Evolutionary conservation across 2,329 filamentous ascomycete species (phyloP), one percentile per base, ranked within the genome.

Genomic region (Lojkania enalia): DNA sequence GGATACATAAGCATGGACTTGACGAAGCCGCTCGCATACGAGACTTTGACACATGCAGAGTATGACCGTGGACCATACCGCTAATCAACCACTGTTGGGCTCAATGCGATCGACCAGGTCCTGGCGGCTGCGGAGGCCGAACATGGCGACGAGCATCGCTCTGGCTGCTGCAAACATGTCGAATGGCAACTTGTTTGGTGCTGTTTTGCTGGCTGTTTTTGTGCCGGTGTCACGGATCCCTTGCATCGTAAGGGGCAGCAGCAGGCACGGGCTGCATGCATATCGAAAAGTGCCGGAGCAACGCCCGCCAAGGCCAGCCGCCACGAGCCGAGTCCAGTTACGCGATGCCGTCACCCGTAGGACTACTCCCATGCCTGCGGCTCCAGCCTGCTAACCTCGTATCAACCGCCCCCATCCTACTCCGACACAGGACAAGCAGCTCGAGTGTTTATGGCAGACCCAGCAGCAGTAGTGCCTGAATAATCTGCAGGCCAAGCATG

Each of bases 331-430:
- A 39, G 5, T 13, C 36, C 40, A 38, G 38, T 37, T 31, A 20
- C 48, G 42, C 41, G n/a, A 42, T 48, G 48, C 44, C 48, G 41
- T 51, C 48, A 51, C 48, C 31, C 23, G 7, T 27, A n/a, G 7
- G 7, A 27, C n/a, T n/a, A n/a, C 23, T 27, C 7, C 23, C 23
- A n/a, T 27, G 23, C 7, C 7, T 27, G n/a, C 23, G 7, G 7
- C 23, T n/a, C 7, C 23, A 7, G 23, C 23, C 23, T n/a, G n/a
- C 23, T 27, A n/a, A 27, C 23, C 23, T n/a, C 23, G 23, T 7
- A 27, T 27, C 23, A 7, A 27, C 23, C 7, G n/a, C n/a, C n/a
- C n/a, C n/a, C n/a, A n/a, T n/a, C n/a, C n/a, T n/a, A n/a, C n/a
- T n/a, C n/a, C n/a, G n/a, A n/a, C n/a, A n/a, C n/a, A n/a, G n/a